Conservation (phyloP, 495 filamentous ascomycete species). For the Penicillium bovifimosum region DNA sequence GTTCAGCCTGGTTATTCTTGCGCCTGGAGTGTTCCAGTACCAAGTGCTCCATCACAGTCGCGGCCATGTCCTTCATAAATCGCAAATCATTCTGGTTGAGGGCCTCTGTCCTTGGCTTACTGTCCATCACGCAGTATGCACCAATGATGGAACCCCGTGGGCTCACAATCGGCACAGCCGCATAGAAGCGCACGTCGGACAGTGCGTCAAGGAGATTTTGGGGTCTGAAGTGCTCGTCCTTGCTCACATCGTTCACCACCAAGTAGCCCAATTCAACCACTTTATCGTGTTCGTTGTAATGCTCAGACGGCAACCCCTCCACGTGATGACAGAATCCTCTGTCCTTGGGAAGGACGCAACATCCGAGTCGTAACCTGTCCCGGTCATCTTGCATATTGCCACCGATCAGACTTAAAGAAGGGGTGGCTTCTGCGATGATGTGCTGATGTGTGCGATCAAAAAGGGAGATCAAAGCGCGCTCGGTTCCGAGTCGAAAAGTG, state of each 20-base stretch:
- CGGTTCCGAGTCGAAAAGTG: conserved; percentile 43
- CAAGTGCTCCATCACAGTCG: conserved; percentile 26
- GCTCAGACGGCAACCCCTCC: neutral
- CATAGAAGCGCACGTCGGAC: conserved; percentile 50
- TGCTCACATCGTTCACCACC: conserved; percentile 11
- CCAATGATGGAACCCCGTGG: conserved; percentile 55
- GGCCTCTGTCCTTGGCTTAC: conserved; percentile 25
- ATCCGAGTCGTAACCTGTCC: conserved; percentile 37
- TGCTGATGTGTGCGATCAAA: conserved; percentile 52
- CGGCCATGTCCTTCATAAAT: conserved; percentile 33
- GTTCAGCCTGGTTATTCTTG: conserved; percentile 10
- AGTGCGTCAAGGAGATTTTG: conserved; percentile 24
- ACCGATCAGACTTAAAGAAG: conserved; percentile 37
- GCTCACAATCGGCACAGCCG: conserved; percentile 54
- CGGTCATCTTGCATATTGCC: conserved; percentile 19
- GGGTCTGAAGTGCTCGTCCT: conserved; percentile 19
- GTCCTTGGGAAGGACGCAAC: conserved; percentile 37
- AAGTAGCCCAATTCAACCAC: conserved; percentile 17
- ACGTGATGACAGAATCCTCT: conserved; percentile 42
- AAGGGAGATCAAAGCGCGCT: conserved; percentile 51
- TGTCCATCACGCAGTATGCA: conserved; percentile 54
- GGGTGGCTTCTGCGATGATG: conserved; percentile 56
- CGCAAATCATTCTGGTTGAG: conserved; percentile 10
- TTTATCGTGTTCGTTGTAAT: conserved; percentile 9
- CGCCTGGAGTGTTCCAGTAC: conserved; percentile 1